Evolutionary conservation across 2,329 filamentous ascomycete genomes (phyloP).

Genomic region (Talaromyces pinophilus): DNA sequence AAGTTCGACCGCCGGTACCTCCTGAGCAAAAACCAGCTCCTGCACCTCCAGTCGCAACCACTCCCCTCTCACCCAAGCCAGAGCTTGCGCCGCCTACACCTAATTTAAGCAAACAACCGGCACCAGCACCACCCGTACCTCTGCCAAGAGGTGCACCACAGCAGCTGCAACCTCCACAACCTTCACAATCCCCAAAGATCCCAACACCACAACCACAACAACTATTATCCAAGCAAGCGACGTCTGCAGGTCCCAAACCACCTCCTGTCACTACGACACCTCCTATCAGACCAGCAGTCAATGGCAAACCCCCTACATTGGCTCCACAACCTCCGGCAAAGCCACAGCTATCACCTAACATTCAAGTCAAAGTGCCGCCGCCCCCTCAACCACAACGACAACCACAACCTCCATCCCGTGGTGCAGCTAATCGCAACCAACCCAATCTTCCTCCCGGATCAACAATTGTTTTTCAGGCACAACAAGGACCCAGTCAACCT

Average conservation of each 20-base stretch:
- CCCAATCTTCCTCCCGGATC: constrained; percentile 25
- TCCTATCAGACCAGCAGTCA: constrained; percentile 25
- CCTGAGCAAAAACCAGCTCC: constrained; percentile 20
- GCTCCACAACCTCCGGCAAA: constrained; percentile 29
- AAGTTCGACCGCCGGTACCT: constrained; percentile 14
- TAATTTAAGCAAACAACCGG: constrained; percentile 20
- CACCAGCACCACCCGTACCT: constrained; percentile 17
- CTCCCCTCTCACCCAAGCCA: constrained; percentile 7
- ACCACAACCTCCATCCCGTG: constrained; percentile 27
- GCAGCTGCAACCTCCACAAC: constrained; percentile 3
- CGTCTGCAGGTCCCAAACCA: not conserved
- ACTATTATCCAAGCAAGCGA: constrained; percentile 8
- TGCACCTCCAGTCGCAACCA: not conserved
- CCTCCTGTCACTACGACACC: constrained; percentile 24
- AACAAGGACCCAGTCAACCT: constrained; percentile 28
- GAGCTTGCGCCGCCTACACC: not conserved
- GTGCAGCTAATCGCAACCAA: constrained; percentile 18
- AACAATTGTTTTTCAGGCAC: constrained; percentile 32
- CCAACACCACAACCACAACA: constrained; percentile 11
- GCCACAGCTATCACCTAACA: constrained; percentile 24
- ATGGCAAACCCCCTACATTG: constrained; percentile 27
- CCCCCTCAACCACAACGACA: constrained; percentile 23
- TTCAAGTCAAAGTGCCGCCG: constrained; percentile 23
- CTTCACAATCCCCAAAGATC: not conserved
- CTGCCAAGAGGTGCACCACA: constrained; percentile 11